Evolutionary conservation across 2,329 filamentous ascomycete species (phyloP), one percentile per base, ranked within the genome.

Genomic region (Didymella sp.): DNA sequence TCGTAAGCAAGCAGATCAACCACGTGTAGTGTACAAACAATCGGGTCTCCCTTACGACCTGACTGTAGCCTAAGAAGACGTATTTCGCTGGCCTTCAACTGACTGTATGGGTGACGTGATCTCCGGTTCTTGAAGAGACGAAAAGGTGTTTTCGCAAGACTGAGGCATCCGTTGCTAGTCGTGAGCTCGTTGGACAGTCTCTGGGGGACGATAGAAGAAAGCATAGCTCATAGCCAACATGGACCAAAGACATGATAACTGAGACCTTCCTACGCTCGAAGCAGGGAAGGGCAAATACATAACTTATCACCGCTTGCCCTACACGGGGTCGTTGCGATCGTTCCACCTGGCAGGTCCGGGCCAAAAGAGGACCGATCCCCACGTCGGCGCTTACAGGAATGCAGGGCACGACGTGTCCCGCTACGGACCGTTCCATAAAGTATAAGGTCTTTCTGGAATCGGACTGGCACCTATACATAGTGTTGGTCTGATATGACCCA

Each of bases 1-100:
- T 48, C 51, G 19, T 54, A 54, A 13, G 51, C 43, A 13, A 43
- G 22, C 5, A 54, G n/a, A 6, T 43, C 21, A 9, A 54, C 37
- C 3, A 7, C 17, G 4, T 37, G 35, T 4, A 48, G 17, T 3
- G 21, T 25, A 15, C 35, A 47, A 9, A 21, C n/a, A 12, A 2
- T 47, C 17, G 1, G 1, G 13, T 11, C 3, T 4, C 31, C n/a
- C n/a, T 35, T 35, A 13, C 31, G n/a, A 5, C 51, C 51, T 0
- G 51, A 37, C 12, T 48, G 21, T 6, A 54, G 28, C 4, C 22
- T 43, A 6, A 54, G 43, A 2, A 54, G 30, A 8, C 51, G 28
- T 13, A 54, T 37, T 12, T 54, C 35, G 17, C 25, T 30, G 6
- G 27, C 22, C 21, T 42, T 15, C 13, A 48, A 15, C 6, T 22